These are phyloP conservation scores for Ganoderma meredithae DNA, from an alignment of 1,284 basidiomycete species.

Conservation along the genomic window DNA sequence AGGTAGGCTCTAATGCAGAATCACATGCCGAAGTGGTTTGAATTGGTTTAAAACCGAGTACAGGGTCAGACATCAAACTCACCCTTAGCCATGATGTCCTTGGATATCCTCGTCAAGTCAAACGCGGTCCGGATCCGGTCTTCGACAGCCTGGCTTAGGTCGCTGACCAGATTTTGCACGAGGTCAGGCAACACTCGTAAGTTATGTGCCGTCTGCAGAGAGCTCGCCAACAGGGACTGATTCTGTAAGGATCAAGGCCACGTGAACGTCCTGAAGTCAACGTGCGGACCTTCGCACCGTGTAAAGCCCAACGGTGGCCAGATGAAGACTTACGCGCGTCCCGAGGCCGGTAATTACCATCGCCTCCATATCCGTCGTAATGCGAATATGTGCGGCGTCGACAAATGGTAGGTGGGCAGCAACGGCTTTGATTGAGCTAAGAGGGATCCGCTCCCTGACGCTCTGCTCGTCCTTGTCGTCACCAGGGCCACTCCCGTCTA, in stretches of 20 bases:
- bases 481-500: not conserved
- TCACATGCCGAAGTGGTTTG: not conserved
- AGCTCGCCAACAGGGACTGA: constrained; percentile 87
- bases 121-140: constrained; percentile 84
- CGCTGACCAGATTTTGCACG: constrained; percentile 80
- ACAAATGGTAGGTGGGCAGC: constrained; percentile 75
- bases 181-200: constrained; percentile 85
- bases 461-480: constrained; percentile 10
- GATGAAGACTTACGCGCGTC: constrained; percentile 62
- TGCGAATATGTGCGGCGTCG: constrained; percentile 69
- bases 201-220: constrained; percentile 95
- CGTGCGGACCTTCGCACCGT: not conserved
- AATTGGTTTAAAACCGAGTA: not conserved
- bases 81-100: constrained; percentile 84
- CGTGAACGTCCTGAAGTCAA: not conserved
- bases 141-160: constrained; percentile 87
- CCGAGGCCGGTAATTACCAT: constrained; percentile 85
- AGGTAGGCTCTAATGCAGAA: constrained; percentile 46
- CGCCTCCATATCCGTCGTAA: constrained; percentile 86
- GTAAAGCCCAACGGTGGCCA: no score
- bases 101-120: constrained; percentile 85
- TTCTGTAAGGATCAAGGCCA: constrained; percentile 58
- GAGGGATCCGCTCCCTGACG: constrained; percentile 41
- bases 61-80: constrained; percentile 23
- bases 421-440: constrained; percentile 77